phyloP scores from a whole-genome alignment of 768 basidiomycete genomes.

The Podaxis sp. region DNA sequence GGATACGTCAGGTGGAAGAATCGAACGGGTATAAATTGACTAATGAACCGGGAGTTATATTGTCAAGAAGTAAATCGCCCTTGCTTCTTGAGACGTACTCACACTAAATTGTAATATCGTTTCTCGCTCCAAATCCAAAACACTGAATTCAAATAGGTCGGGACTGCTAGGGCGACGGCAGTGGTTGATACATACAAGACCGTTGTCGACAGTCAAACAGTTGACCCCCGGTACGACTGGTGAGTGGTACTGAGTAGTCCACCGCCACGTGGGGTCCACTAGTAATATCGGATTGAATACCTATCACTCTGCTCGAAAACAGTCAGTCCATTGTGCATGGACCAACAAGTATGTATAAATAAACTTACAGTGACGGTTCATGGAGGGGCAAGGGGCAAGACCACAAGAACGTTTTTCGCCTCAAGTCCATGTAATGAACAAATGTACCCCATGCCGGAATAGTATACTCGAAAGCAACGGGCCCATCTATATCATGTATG shows the following conservation, averaged over 20 bases:
- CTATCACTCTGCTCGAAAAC: not conserved
- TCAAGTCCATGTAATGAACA: not conserved
- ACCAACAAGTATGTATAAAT: not conserved
- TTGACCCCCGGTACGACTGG: not conserved
- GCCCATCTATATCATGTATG: not conserved
- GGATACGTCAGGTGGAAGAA: not conserved
- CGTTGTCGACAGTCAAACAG: not conserved
- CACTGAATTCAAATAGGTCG: not conserved
- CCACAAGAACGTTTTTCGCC: not conserved
- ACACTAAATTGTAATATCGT: not conserved
- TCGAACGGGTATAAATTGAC: not conserved
- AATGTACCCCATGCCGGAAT: not conserved
- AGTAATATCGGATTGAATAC: not conserved
- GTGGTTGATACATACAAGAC: not conserved
- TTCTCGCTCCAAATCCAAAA: not conserved
- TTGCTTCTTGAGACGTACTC: not conserved
- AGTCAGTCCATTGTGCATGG: not conserved
- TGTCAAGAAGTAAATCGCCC: not conserved
- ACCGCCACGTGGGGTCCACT: not conserved
- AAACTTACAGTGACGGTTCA: not conserved
- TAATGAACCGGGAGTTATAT: not conserved
- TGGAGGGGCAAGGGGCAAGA: not conserved
- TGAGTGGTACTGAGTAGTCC: not conserved
- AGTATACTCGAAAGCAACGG: not conserved
- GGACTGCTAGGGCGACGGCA: not conserved